Evolutionary conservation across 139 green algal species (phyloP).

Genomic region (Edaphochlamys debaryana): DNA sequence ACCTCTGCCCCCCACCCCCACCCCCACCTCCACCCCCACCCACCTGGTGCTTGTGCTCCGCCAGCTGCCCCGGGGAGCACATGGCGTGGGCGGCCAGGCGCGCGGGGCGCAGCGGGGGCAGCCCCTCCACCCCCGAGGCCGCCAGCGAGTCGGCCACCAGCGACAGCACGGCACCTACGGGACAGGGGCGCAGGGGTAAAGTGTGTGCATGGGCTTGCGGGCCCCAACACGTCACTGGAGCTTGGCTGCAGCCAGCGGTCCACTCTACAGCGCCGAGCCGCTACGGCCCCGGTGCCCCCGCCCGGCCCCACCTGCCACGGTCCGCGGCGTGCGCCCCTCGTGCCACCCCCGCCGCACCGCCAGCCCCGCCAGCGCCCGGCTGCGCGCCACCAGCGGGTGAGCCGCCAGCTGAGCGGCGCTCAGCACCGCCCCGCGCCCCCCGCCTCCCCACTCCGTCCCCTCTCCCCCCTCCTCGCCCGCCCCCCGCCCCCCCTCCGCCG

Average conservation of each 20-base stretch:
- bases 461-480: background rate
- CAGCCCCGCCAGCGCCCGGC: background rate
- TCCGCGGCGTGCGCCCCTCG: slow-evolving; percentile 19
- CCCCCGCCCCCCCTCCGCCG: background rate
- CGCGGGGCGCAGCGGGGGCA: background rate
- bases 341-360: slow-evolving; percentile 34
- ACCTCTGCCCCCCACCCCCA: background rate
- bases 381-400: background rate
- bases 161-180: slow-evolving; percentile 7
- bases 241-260: background rate
- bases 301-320: slow-evolving; percentile 7
- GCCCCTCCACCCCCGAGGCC: too few species aligned
- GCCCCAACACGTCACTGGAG: background rate
- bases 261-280: background rate
- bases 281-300: background rate
- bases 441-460: background rate
- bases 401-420: background rate
- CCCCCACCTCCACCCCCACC: background rate
- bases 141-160: slow-evolving; percentile 13
- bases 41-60: slow-evolving; percentile 17
- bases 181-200: background rate
- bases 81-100: background rate
- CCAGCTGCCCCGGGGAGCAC: background rate
- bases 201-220: background rate
- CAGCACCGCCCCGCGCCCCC: background rate